Evolutionary conservation across 2,329 filamentous ascomycete genomes (phyloP), one percentile per base, ranked within the genome.

Genomic region (Fusarium sp.): DNA sequence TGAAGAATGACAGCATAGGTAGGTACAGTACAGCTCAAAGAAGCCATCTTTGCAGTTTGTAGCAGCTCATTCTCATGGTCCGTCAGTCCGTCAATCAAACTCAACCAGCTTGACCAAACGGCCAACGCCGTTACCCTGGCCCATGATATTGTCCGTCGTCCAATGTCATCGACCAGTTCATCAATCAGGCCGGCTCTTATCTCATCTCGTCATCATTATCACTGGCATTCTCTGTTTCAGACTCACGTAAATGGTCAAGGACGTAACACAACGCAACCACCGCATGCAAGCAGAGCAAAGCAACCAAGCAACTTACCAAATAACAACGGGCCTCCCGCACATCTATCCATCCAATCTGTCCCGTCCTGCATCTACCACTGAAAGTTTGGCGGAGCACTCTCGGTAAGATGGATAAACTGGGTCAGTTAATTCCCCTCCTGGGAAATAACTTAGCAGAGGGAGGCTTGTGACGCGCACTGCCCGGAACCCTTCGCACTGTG

Each of bases 381-480:
- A 60, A 75, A 59, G 70, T 66, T 70, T 70, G 68, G 73, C 62
- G 74, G 74, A 75, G 74, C 70, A 62, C 61, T 67, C 51, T 74
- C 70, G 70, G 74, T 76, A 76, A 74, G 71, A 73, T 73, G 70
- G 70, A 73, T 73, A 71, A 74, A 69, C 62, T 75, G 72, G 74
- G 74, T 67, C 70, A 67, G 41, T 63, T 73, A 56, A 63, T 66
- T 54, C 70, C 60, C 65, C 57, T 54, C 60, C 60, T 66, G 60
- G 69, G 69, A 72, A 62, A 48, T 62, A 66, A 44, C 48, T 42
- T 54, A 66, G 46, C 46, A 39, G 58, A 63, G 38, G 29, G 49
- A 59, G 67, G 70, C 58, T 74, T 63, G 68, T 51, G 55, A 69
- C 27, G 54, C 59, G 61, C 65, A 73, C 69, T 69, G 63, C 66